Evolutionary conservation across 2,329 filamentous ascomycete genomes (phyloP).

Genomic region (Ophiostoma montium): DNA sequence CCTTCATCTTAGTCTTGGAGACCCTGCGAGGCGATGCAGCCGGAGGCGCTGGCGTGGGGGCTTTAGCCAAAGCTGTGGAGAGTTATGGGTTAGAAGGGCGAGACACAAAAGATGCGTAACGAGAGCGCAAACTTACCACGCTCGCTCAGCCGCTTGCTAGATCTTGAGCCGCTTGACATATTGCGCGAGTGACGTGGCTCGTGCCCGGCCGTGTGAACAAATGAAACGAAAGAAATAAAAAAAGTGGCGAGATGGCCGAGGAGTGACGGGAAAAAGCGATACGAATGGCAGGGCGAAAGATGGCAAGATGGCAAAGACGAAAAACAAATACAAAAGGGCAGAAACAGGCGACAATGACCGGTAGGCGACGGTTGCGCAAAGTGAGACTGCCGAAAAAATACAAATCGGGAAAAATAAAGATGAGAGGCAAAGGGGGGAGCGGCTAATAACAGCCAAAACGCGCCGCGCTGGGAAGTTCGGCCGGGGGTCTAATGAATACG

Average conservation of each 20-base stretch:
- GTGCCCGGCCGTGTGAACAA: no score
- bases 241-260: no score
- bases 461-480: conserved; percentile 7
- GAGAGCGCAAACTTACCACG: conserved; percentile 1
- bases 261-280: no score
- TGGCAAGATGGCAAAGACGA: no score
- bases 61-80: no score
- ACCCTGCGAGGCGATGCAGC: conserved; percentile 4
- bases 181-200: background rate
- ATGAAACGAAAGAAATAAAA: no score
- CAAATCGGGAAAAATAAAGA: background rate
- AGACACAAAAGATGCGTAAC: background rate
- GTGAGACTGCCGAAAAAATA: no score
- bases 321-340: no score
- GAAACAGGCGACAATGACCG: background rate
- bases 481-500: conserved; percentile 1
- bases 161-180: background rate
- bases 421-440: background rate
- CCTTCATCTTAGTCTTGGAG: background rate
- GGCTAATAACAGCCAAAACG: conserved; percentile 1
- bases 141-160: conserved; percentile 3
- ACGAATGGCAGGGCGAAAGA: no score
- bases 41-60: no score
- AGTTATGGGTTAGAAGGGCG: no score
- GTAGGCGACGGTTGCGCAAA: no score